Percentiles rank a stretch among this genome's conserved stretches.
Evolutionary conservation across 1,284 basidiomycete species (phyloP).

Genomic region (Ceratobasidium sp.): DNA sequence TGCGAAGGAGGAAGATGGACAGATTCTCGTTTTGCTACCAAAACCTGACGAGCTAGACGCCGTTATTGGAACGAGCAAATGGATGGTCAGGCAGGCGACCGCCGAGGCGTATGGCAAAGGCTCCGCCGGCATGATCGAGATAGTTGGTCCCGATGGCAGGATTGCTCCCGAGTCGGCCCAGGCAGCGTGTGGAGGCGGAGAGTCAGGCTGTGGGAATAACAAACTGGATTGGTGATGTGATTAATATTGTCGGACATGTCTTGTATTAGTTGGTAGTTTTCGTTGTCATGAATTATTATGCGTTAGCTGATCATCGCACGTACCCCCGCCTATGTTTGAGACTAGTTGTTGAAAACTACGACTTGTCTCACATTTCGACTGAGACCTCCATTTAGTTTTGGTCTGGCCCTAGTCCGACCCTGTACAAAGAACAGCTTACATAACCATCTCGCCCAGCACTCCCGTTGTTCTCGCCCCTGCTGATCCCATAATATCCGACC

Average conservation of each 20-base stretch:
- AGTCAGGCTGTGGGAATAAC: constrained; percentile 38
- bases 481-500: too few relatives aligned
- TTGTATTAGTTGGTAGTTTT: not conserved
- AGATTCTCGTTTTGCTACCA: constrained; percentile 71
- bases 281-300: too few relatives aligned
- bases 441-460: too few relatives aligned
- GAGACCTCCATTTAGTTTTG: too few relatives aligned
- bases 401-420: too few relatives aligned
- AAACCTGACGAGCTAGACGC: constrained; percentile 71
- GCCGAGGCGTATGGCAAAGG: constrained; percentile 64
- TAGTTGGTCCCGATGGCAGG: constrained; percentile 58
- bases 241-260: not conserved
- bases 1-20: constrained; percentile 64
- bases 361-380: too few relatives aligned
- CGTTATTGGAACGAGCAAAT: constrained; percentile 75
- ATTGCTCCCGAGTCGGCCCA: constrained; percentile 30
- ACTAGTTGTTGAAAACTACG: too few relatives aligned
- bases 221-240: constrained; percentile 41
- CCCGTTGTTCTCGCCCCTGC: too few relatives aligned
- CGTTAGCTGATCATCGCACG: too few relatives aligned
- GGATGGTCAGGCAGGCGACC: constrained; percentile 68
- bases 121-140: constrained; percentile 62
- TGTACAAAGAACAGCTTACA: too few relatives aligned
- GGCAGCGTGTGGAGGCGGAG: constrained; percentile 17
- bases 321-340: too few relatives aligned